Conservation (phyloP, 179 eudicot genomes). For the Gypsophila paniculata region DNA sequence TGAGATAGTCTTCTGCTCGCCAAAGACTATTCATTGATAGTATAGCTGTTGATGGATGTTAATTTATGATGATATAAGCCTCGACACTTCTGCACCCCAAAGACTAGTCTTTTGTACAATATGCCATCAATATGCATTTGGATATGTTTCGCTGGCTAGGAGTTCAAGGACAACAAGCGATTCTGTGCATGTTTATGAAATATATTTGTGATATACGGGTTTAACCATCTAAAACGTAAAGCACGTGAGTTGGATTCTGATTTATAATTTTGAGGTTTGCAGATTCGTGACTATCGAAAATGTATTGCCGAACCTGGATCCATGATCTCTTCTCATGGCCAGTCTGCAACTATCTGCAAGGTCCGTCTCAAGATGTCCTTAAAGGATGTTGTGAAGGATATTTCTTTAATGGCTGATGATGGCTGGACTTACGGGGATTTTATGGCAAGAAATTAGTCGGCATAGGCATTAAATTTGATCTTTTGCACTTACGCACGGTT, state of each 20-base stretch:
- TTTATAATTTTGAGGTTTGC: constrained; percentile 25
- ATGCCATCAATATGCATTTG: neutral
- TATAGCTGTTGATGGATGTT: neutral
- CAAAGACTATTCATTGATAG: neutral
- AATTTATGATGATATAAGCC: constrained; percentile 1
- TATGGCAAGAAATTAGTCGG: constrained; percentile 52
- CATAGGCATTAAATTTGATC: neutral
- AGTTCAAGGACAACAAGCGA: too few relatives aligned
- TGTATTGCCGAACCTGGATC: constrained; percentile 47
- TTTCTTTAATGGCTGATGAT: constrained; percentile 73
- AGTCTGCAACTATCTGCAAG: constrained; percentile 48
- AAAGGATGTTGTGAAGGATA: constrained; percentile 89
- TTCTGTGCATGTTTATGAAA: too few relatives aligned
- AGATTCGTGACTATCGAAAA: constrained; percentile 89
- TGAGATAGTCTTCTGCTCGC: too few relatives aligned
- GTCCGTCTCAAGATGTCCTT: constrained; percentile 81
- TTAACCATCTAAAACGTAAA: too few relatives aligned
- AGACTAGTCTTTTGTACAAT: neutral
- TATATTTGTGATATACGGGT: too few relatives aligned
- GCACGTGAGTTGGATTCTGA: too few relatives aligned
- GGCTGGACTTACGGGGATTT: constrained; percentile 94
- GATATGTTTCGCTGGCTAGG: too few relatives aligned
- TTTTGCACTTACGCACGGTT: constrained; percentile 5
- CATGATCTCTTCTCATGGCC: constrained; percentile 37
- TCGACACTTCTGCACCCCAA: neutral